Conservation (phyloP, 192 early-diverging fungal genomes). For the Paraglomus occultum region DNA sequence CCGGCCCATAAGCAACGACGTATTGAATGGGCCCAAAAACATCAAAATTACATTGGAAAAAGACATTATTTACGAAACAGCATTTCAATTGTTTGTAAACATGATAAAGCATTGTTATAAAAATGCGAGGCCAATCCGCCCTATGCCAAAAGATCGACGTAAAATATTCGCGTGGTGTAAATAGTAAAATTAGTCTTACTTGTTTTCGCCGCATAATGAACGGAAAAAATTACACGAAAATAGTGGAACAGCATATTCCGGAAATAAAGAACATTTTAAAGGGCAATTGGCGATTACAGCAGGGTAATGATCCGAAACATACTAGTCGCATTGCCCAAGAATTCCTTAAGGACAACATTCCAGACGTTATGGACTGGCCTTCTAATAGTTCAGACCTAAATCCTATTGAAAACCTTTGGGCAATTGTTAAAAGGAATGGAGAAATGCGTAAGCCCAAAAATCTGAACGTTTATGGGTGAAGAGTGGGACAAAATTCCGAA, state of each 20-base stretch:
- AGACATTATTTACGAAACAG: constrained; percentile 19
- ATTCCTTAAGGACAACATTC: constrained; percentile 11
- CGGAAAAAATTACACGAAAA: constrained; percentile 6
- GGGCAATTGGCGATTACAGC: neutral
- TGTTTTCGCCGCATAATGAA: constrained; percentile 13
- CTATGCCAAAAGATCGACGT: neutral
- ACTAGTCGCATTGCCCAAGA: constrained; percentile 6
- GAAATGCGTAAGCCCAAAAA: neutral
- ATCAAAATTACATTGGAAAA: neutral
- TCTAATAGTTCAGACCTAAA: constrained; percentile 10
- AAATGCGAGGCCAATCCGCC: neutral
- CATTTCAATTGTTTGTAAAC: constrained; percentile 15
- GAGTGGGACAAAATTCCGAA: no score
- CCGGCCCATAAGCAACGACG: neutral
- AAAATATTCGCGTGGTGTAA: constrained; percentile 4
- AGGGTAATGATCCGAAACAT: constrained; percentile 20
- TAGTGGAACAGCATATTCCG: neutral
- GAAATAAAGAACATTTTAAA: neutral
- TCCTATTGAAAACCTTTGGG: constrained; percentile 17
- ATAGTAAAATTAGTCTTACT: constrained; percentile 11
- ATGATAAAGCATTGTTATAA: constrained; percentile 4
- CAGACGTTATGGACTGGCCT: constrained; percentile 13
- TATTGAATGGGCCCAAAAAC: constrained; percentile 9
- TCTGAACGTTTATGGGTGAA: neutral
- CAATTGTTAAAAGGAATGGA: neutral